Base-by-base conservation (phyloP, 1,284 basidiomycete species). In the Malassezia nana region DNA sequence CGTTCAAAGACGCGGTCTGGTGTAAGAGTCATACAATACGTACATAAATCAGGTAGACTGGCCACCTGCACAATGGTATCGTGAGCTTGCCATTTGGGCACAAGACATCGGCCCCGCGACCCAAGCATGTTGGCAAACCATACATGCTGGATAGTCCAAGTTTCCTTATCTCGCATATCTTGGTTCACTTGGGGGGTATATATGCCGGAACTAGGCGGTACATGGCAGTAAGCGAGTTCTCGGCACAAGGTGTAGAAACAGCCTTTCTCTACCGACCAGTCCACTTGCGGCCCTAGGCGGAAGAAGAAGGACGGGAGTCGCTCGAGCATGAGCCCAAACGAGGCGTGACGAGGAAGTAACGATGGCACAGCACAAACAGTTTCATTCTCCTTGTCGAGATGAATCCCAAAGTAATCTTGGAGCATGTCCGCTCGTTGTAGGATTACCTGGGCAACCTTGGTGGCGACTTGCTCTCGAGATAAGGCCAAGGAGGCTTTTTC, bases 221-320 rank as follows among this genome's bases (percentile, higher is more conserved):
- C 58, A 35, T 58, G 57, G 26, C 58, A 59, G 31, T 38, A 57
- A 0, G 66, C 90, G 1, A 99, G 78, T 75, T 98, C 92, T 26
- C 84, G 82, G 20, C 94, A 78, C 67, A 98, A 84, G 0, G 82
- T 80, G 16, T 82, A 80, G 68, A 98, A 96, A 72, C 92, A 99
- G 53, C 81, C 82, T 46, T 79, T 78, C 74, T 99, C 94, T 2
- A 82, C 79, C 7, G 79, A 78, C 92, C 92, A 98, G 64, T 90
- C 79, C 25, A 95, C 89, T 83, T 92, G 64, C 2, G 63, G 57
- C 25, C 66, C 72, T 24, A 75, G 56, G 25, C 65, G 63, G 15
- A 75, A 52, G 30, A 75, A 52, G 38, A 74, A 43, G 31, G 59
- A 50, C 0, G 65, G 66, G 30, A 69, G 44, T 2, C 59, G 50